A percentile compares a stretch with the other conserved stretches of the same genome.
phyloP scores from a whole-genome alignment of 345 rosid species.

The Lumnitzera racemosa region DNA sequence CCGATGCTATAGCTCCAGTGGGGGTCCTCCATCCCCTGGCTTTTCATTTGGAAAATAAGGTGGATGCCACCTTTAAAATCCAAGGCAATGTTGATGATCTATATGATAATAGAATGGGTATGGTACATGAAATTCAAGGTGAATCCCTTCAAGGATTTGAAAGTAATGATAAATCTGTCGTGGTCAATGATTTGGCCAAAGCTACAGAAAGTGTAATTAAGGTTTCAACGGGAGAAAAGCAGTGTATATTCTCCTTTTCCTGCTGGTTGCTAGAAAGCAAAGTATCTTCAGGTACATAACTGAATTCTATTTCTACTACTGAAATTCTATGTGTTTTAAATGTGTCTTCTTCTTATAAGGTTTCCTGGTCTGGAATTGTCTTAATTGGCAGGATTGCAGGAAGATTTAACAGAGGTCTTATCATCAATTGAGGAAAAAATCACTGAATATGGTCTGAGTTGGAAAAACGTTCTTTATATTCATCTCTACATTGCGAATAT shows the following conservation, averaged over 20 bases:
- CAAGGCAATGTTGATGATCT: constrained; percentile 12
- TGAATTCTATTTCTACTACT: no score
- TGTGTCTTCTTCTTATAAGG: not conserved
- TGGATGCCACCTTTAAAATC: constrained; percentile 12
- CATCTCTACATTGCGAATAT: constrained; percentile 89
- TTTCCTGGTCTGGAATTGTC: not conserved
- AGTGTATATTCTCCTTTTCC: constrained; percentile 53
- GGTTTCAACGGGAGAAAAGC: constrained; percentile 47
- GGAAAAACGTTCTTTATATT: constrained; percentile 81
- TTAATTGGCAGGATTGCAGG: constrained; percentile 48
- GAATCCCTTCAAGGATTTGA: constrained; percentile 29
- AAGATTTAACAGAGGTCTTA: constrained; percentile 59
- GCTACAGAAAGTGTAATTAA: constrained; percentile 30
- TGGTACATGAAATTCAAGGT: constrained; percentile 60
- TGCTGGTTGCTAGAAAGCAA: constrained; percentile 68
- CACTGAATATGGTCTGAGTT: constrained; percentile 39
- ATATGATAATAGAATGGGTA: constrained; percentile 25
- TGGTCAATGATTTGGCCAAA: constrained; percentile 27
- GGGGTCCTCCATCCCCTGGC: constrained; percentile 77
- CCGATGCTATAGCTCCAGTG: constrained; percentile 87
- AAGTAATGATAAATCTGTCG: constrained; percentile 20
- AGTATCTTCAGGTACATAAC: constrained; percentile 50
- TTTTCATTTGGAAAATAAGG: constrained; percentile 72
- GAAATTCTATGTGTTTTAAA: not conserved
- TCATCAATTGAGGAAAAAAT: constrained; percentile 56